Percentiles rank a stretch among this genome's conserved stretches.
Evolutionary conservation across 1,284 basidiomycete genomes (phyloP).

Genomic region (Sanghuangporus baumii): DNA sequence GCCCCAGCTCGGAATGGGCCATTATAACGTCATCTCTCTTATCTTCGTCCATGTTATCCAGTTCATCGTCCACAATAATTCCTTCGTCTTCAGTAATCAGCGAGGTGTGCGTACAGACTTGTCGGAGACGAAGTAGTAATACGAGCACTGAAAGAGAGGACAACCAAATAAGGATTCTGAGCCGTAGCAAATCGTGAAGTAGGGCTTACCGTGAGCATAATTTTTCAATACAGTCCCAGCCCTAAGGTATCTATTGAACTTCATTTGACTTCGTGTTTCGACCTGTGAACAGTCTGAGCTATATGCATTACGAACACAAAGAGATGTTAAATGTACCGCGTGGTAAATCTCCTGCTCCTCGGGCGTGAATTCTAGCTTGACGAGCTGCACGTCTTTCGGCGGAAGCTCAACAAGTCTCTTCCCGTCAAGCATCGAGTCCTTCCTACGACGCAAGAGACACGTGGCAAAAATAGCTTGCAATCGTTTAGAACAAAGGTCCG

Average conservation of each 20-base stretch:
- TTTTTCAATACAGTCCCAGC: slow-evolving; percentile 57
- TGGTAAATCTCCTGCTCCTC: slow-evolving; percentile 55
- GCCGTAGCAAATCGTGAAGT: background rate
- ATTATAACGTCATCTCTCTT: slow-evolving; percentile 36
- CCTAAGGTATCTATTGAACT: slow-evolving; percentile 51
- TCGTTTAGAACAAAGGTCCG: slow-evolving; percentile 39
- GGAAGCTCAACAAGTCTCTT: slow-evolving; percentile 57
- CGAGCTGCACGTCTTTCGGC: slow-evolving; percentile 42
- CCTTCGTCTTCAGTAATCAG: slow-evolving; percentile 43
- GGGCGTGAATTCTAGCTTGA: slow-evolving; percentile 41
- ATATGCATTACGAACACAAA: background rate
- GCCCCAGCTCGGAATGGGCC: slow-evolving; percentile 38
- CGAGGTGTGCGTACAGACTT: slow-evolving; percentile 50
- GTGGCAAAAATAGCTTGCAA: slow-evolving; percentile 47
- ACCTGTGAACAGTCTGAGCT: slow-evolving; percentile 30
- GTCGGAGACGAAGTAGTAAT: slow-evolving; percentile 48
- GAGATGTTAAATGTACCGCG: slow-evolving; percentile 31
- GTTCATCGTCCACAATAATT: slow-evolving; percentile 34
- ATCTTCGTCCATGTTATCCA: slow-evolving; percentile 29
- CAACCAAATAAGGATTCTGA: background rate
- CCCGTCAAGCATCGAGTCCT: slow-evolving; percentile 50
- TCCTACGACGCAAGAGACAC: slow-evolving; percentile 50
- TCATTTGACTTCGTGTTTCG: slow-evolving; percentile 48
- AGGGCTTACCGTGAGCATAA: slow-evolving; percentile 36
- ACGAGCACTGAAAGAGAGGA: slow-evolving; percentile 36